Percentiles rank a stretch among this genome's conserved stretches.
Evolutionary conservation across 805 yeast species (phyloP).

Genomic region (Nakazawaea wickerhamii): DNA sequence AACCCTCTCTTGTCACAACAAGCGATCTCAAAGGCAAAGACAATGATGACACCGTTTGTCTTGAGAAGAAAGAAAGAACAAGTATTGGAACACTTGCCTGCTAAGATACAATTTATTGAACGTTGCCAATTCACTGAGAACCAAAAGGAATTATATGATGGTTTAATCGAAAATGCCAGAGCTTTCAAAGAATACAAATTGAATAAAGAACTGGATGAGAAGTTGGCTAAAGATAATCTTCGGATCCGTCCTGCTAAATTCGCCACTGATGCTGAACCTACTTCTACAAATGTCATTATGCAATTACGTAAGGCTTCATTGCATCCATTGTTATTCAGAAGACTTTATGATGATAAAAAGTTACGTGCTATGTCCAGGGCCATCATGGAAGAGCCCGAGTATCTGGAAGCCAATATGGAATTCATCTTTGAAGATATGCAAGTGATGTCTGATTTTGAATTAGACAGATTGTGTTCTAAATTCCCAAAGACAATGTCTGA

Average conservation of each 20-base stretch:
- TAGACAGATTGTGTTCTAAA: constrained; percentile 65
- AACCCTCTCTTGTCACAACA: constrained; percentile 85
- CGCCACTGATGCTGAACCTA: constrained; percentile 27
- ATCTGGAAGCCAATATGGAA: constrained; percentile 65
- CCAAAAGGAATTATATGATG: constrained; percentile 57
- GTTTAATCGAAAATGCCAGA: constrained; percentile 44
- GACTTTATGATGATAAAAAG: constrained; percentile 47
- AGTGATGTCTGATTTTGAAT: constrained; percentile 89
- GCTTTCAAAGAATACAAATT: constrained; percentile 22
- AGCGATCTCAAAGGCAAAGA: constrained; percentile 88
- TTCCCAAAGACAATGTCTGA: constrained; percentile 62
- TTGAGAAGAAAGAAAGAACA: constrained; percentile 88
- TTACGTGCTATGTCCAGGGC: constrained; percentile 65
- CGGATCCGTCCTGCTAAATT: neutral
- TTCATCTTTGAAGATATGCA: constrained; percentile 92
- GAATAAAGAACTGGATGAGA: neutral
- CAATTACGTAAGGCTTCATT: constrained; percentile 84
- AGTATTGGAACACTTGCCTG: constrained; percentile 84
- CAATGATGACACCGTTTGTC: constrained; percentile 98
- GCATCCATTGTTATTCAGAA: constrained; percentile 84
- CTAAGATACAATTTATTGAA: constrained; percentile 58
- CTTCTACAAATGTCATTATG: constrained; percentile 76
- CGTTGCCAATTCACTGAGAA: constrained; percentile 56
- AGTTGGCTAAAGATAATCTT: neutral
- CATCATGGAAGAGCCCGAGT: constrained; percentile 78